Evolutionary conservation across 2,329 filamentous ascomycete species (phyloP), one percentile per base, ranked within the genome.

Genomic region (Drechslera avenae): DNA sequence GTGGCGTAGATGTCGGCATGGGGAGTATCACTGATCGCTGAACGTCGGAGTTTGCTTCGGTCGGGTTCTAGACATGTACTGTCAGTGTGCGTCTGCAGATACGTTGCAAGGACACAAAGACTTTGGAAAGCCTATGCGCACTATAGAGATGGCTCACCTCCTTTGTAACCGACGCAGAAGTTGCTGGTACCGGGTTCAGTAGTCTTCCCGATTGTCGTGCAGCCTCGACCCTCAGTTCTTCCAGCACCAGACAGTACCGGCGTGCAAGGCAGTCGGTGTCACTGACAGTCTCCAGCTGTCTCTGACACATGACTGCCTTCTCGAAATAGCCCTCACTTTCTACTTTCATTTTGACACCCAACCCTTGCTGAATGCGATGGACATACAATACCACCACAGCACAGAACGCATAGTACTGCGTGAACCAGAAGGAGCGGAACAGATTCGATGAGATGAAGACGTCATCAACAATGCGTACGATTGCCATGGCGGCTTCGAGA

Each of bases 341-440:
- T n/a, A 79, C 76, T 1, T 80, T 78, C 4, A 77, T 61, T 8
- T 80, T 64, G 3, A 78, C 60, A 5, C 74, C 59, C 23, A 79
- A 66, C 3, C 80, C 64, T 26, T 73, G 74, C 57, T 81, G 79
- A 13, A 84, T 83, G 36, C 79, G 72, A 72, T 79, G 81, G 2
- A 84, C 77, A 49, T 83, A 83, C 0, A 82, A 68, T 3, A 83
- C 79, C 0, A 79, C 78, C 0, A 84, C 71, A 1, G 81, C 80
- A 54, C 79, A 83, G 48, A 83, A 83, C 0, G 79, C 76, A 3
- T 81, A 78, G 54, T 82, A 82, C 31, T 80, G 78, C 18, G 78
- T 82, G 63, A 79, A 82, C 71, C 80, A 82, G 32, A 81, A 77
- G 0, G 78, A 76, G 43, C 79, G 74, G 41, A 78, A 80, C 2